phyloP scores from a whole-genome alignment of 2,329 filamentous ascomycete species.

The Nothopassalora personata region DNA sequence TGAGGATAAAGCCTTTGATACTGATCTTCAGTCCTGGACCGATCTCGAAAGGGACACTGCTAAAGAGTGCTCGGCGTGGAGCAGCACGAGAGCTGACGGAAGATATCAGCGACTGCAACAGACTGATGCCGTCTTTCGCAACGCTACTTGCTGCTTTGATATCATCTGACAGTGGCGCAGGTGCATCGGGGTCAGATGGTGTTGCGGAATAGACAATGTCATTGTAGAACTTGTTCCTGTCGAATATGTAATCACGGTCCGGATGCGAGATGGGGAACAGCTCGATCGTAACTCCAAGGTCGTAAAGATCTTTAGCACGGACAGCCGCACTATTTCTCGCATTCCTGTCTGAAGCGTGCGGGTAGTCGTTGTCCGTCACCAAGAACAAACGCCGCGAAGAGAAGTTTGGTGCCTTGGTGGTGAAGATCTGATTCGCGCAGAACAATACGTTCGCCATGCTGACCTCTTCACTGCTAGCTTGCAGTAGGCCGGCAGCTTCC shows the following conservation, averaged over 20 bases:
- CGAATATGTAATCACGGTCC: conserved; percentile 60
- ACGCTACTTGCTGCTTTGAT: conserved; percentile 55
- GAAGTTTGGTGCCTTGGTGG: conserved; percentile 90
- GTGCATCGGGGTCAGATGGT: conserved; percentile 64
- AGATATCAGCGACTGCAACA: conserved; percentile 74
- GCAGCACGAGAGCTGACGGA: conserved; percentile 89
- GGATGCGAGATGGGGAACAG: conserved; percentile 79
- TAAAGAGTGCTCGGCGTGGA: conserved; percentile 79
- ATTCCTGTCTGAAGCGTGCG: conserved; percentile 67
- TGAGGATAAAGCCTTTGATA: conserved; percentile 85
- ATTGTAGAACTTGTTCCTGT: conserved; percentile 84
- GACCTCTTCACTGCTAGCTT: conserved; percentile 62
- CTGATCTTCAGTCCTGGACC: conserved; percentile 80
- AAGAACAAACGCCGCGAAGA: conserved; percentile 89
- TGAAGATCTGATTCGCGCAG: conserved; percentile 94
- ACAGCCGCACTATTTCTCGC: conserved; percentile 72
- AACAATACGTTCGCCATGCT: conserved; percentile 88
- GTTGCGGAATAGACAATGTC: conserved; percentile 82
- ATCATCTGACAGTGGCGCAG: conserved; percentile 47
- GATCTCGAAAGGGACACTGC: conserved; percentile 79
- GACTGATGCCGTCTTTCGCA: conserved; percentile 67
- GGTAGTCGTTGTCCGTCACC: conserved; percentile 89
- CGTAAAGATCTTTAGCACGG: conserved; percentile 89
- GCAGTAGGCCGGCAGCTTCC: conserved; percentile 62
- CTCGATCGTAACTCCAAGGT: conserved; percentile 85